Evolutionary conservation across 768 basidiomycete genomes (phyloP), one percentile per base, ranked within the genome.

Genomic region (Boletus fagicola): DNA sequence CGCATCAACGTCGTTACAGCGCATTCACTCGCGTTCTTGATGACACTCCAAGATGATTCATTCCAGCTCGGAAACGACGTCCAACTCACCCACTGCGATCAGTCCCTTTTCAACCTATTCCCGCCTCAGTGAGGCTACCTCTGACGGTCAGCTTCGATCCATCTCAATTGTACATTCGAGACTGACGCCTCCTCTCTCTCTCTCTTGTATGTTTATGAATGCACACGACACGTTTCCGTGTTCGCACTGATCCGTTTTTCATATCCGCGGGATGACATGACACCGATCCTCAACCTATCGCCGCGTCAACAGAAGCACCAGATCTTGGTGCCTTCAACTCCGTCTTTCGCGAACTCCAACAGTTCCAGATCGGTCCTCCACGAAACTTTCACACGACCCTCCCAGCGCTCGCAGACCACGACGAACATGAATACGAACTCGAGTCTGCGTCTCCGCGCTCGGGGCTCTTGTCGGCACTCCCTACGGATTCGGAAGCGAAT

Each of bases 271-370:
- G 24, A 30, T 49, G 38, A 47, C 46, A 42, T 12, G 15, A 15
- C 24, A 57, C 40, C 57, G 33, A 47, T 42, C 35, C 16, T 36
- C 47, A 24, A 48, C 51, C 40, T 45, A 36, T 59, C 33, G 22
- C 49, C 49, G 42, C 35, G 3, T 26, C 28, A 31, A 50, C 70
- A 83, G 81, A 88, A 68, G 79, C 81, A 57, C 88, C 88, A 43
- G 87, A 89, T 70, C 78, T 90, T 9, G 89, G 88, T 8, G 85
- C 86, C 10, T 90, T 90, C 70, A 81, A 77, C 15, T 77, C 82
- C 36, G 86, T 90, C 24, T 80, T 90, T 46, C 79, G 87, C n/a
- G 87, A 84, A 53, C 76, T 85, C 71, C 78, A 75, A 20, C 79
- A 85, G 54, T 67, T 85, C 0, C 83, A 85, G 58, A 83, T 77